A percentile compares a stretch with the other conserved stretches of the same genome.
These are phyloP conservation scores for Colletotrichum scovillei DNA, from an alignment of 2,329 filamentous ascomycete species.

Conservation along the genomic window DNA sequence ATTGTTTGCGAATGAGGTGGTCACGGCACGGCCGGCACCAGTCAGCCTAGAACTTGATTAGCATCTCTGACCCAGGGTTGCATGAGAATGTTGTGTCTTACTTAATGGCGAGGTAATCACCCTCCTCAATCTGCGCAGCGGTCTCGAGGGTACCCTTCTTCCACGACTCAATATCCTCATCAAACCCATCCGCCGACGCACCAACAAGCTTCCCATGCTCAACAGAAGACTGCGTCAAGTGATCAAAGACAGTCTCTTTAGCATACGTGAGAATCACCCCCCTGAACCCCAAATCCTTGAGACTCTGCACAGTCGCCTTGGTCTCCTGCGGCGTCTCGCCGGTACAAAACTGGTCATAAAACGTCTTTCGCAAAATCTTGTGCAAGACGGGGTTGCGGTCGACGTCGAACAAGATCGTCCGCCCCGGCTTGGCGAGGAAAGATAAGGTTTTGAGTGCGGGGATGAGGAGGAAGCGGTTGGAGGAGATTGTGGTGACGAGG, in stretches of 20 bases:
- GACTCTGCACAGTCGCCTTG: constrained; percentile 51
- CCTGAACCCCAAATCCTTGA: constrained; percentile 61
- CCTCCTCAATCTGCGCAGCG: constrained; percentile 44
- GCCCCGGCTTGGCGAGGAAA: constrained; percentile 50
- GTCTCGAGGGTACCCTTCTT: constrained; percentile 46
- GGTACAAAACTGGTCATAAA: constrained; percentile 67
- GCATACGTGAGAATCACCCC: constrained; percentile 70
- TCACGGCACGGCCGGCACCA: constrained; percentile 54
- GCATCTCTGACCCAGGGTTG: background rate
- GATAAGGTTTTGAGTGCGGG: constrained; percentile 50
- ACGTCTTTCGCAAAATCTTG: constrained; percentile 60
- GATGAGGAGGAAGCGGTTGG: constrained; percentile 52
- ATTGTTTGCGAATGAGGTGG: constrained; percentile 48
- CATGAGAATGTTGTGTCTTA: constrained; percentile 36
- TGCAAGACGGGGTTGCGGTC: constrained; percentile 62
- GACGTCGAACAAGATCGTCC: constrained; percentile 50
- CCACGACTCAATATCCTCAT: constrained; percentile 51
- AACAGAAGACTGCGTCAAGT: constrained; percentile 41
- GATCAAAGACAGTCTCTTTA: constrained; percentile 53
- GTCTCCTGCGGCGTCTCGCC: constrained; percentile 62
- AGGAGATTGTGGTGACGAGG: constrained; percentile 58
- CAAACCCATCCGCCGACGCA: constrained; percentile 15
- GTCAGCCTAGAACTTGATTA: constrained; percentile 46
- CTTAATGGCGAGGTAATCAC: constrained; percentile 53
- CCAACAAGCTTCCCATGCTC: constrained; percentile 19